Percentiles rank a stretch among this genome's conserved stretches.
phyloP scores from a whole-genome alignment of 495 filamentous ascomycete species.

The Podospora comata region DNA sequence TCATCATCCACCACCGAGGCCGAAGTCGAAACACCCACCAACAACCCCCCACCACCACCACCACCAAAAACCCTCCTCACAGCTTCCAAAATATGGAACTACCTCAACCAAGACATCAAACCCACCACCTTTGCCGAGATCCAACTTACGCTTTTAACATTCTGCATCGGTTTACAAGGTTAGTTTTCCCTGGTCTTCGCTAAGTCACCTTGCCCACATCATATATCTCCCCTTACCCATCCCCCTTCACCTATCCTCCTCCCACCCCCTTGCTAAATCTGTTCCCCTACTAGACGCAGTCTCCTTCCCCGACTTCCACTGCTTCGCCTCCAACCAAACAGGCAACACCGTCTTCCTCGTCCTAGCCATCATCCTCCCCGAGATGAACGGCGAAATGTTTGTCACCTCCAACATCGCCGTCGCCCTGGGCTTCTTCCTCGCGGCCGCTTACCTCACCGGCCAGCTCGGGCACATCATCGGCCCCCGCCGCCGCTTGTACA shows the following conservation, averaged over 20 bases:
- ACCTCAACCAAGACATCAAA: constrained; percentile 39
- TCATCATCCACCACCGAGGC: background rate
- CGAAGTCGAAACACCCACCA: background rate
- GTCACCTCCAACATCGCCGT: constrained; percentile 50
- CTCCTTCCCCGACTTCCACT: constrained; percentile 60
- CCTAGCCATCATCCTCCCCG: constrained; percentile 51
- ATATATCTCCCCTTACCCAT: background rate
- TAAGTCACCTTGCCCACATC: background rate
- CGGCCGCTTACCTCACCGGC: constrained; percentile 51
- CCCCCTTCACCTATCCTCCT: background rate
- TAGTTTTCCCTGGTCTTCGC: background rate
- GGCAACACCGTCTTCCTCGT: constrained; percentile 60
- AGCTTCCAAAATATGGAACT: constrained; percentile 30
- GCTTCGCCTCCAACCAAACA: constrained; percentile 64
- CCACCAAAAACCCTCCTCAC: background rate
- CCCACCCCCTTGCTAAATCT: background rate
- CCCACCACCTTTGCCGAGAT: constrained; percentile 39
- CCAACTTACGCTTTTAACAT: constrained; percentile 43
- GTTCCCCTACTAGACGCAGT: constrained; percentile 47
- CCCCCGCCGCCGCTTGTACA: constrained; percentile 48
- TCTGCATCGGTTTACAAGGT: constrained; percentile 43
- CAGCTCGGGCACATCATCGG: constrained; percentile 55
- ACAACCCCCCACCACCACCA: background rate
- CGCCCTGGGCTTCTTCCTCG: constrained; percentile 54
- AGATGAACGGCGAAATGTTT: constrained; percentile 48